phyloP scores from a whole-genome alignment of 768 basidiomycete genomes.

The Coprinopsis marcescibilis region DNA sequence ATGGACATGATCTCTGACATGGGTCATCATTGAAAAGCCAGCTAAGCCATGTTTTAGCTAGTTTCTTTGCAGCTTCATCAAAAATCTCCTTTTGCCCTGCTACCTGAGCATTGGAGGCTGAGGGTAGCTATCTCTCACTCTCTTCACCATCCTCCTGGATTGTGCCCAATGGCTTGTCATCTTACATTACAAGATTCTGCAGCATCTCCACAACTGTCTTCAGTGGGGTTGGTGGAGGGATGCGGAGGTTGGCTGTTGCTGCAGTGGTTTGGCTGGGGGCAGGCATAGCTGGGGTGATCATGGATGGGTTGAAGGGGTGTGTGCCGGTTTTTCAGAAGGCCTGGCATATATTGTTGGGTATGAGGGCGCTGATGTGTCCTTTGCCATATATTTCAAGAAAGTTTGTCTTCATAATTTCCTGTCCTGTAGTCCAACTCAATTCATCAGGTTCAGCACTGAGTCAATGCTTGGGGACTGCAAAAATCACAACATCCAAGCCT shows the following conservation, averaged over 20 bases:
- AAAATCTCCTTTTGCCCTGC: slow-evolving; percentile 2
- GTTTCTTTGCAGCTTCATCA: not conserved
- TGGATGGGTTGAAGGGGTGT: slow-evolving; percentile 24
- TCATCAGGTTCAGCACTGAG: slow-evolving; percentile 21
- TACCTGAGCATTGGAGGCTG: slow-evolving; percentile 5
- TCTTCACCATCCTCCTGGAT: not conserved
- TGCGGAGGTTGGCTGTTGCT: slow-evolving; percentile 13
- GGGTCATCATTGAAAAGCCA: not conserved
- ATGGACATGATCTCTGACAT: no score
- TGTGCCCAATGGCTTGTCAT: not conserved
- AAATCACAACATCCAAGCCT: slow-evolving; percentile 38
- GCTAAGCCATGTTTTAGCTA: not conserved
- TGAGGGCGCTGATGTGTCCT: slow-evolving; percentile 24
- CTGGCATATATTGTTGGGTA: slow-evolving; percentile 19
- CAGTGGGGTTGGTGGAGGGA: slow-evolving; percentile 21
- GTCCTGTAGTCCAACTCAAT: slow-evolving; percentile 1
- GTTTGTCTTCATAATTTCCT: slow-evolving; percentile 14
- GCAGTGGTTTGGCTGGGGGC: slow-evolving; percentile 26
- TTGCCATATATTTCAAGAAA: slow-evolving; percentile 22
- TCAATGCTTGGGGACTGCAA: slow-evolving; percentile 21
- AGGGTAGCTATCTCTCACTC: no score
- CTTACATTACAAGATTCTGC: not conserved
- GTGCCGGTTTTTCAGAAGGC: slow-evolving; percentile 31
- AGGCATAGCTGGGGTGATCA: slow-evolving; percentile 23
- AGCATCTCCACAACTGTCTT: slow-evolving; percentile 7